Conservation (phyloP, 2,329 filamentous ascomycete species). For the Tympanopsis confertula region DNA sequence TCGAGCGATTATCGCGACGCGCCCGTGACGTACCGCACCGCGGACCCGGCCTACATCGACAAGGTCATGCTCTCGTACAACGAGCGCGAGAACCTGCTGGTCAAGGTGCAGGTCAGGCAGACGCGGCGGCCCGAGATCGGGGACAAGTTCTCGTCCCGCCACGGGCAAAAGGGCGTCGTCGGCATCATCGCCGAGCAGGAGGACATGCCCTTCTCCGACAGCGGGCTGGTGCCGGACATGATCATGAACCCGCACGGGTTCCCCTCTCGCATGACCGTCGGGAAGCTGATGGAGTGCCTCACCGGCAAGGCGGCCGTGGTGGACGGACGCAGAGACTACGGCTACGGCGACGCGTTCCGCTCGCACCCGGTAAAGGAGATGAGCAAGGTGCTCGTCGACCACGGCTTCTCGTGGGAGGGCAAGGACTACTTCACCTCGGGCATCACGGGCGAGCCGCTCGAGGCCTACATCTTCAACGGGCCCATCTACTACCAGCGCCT, state of each 20-base stretch:
- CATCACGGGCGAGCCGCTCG: constrained; percentile 84
- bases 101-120: constrained; percentile 94
- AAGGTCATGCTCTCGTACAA: constrained; percentile 90
- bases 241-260: constrained; percentile 99
- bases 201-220: constrained; percentile 90
- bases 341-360: constrained; percentile 70
- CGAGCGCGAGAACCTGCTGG: constrained; percentile 71
- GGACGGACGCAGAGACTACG: constrained; percentile 76
- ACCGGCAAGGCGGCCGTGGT: constrained; percentile 88
- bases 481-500: constrained; percentile 99
- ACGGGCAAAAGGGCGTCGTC: constrained; percentile 96
- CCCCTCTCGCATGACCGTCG: constrained; percentile 97
- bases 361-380: constrained; percentile 78
- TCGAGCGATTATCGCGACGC: constrained; percentile 55
- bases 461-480: constrained; percentile 95
- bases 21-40: constrained; percentile 67
- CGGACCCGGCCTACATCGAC: constrained; percentile 82
- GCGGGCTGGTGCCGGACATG: constrained; percentile 86
- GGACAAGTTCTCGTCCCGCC: constrained; percentile 96
- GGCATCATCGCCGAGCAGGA: constrained; percentile 94
- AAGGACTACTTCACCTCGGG: constrained; percentile 95
- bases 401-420: constrained; percentile 91
- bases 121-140: constrained; percentile 88
- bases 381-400: constrained; percentile 69
- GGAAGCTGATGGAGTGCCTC: constrained; percentile 90